These are phyloP conservation scores for Incumbomyces delicatus DNA, from an alignment of 2,329 filamentous ascomycete species.

Conservation along the genomic window DNA sequence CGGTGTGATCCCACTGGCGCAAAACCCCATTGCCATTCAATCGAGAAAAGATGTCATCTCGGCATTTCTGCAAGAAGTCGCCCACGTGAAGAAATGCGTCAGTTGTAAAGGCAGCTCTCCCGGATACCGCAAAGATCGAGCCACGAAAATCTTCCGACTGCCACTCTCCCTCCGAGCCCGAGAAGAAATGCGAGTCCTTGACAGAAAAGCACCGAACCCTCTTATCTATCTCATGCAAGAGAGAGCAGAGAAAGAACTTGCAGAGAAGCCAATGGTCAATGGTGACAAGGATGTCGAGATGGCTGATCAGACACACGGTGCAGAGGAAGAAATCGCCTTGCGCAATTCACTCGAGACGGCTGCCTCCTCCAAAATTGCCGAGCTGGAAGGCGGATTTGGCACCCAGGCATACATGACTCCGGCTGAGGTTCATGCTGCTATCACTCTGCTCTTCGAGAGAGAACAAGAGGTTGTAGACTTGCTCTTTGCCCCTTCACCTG, in stretches of 20 bases:
- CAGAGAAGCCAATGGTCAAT: conserved; percentile 19
- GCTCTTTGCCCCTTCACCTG: conserved; percentile 70
- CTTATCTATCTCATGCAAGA: conserved; percentile 49
- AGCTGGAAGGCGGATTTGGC: conserved; percentile 32
- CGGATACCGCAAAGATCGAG: conserved; percentile 77
- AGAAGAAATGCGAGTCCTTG: conserved; percentile 63
- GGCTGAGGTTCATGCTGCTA: conserved; percentile 69
- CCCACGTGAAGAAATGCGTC: conserved; percentile 58
- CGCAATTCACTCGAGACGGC: conserved; percentile 33
- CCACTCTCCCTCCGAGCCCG: conserved; percentile 60
- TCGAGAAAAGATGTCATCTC: conserved; percentile 67
- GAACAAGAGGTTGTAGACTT: conserved; percentile 75
- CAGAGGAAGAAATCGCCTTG: conserved; percentile 49
- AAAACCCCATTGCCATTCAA: conserved; percentile 71
- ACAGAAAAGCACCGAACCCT: conserved; percentile 59
- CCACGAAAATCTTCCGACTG: conserved; percentile 88
- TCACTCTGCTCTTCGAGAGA: conserved; percentile 72
- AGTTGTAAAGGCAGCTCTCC: conserved; percentile 62
- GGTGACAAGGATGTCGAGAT: conserved; percentile 46
- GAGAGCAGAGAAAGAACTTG: conserved; percentile 32
- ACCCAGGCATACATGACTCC: conserved; percentile 69
- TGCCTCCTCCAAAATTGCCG: conserved; percentile 19
- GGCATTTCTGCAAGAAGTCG: conserved; percentile 68
- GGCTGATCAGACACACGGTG: conserved; percentile 38
- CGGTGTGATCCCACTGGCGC: conserved; percentile 33